Conservation (phyloP, 306 rosid species). For the Psophocarpus tetragonolobus region DNA sequence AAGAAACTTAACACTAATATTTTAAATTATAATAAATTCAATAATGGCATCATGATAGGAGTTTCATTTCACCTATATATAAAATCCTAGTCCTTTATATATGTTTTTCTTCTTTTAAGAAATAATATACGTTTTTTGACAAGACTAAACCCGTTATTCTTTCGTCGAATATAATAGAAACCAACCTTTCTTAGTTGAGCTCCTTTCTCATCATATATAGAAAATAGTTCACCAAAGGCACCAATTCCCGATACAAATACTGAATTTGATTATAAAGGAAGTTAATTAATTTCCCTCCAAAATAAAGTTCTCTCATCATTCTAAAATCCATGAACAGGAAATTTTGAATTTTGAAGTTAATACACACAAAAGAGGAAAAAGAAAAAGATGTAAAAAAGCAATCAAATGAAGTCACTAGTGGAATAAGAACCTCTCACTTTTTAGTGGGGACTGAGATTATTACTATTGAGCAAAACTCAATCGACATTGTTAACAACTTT, state of each 20-base stretch:
- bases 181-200: background rate
- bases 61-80: too few relatives aligned
- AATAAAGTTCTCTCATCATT: background rate
- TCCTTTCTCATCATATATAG: background rate
- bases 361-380: background rate
- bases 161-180: background rate
- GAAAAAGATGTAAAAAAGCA: background rate
- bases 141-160: too few relatives aligned
- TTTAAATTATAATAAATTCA: too few relatives aligned
- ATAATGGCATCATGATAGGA: too few relatives aligned
- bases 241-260: background rate
- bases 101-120: too few relatives aligned
- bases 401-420: too few relatives aligned
- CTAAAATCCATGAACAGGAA: background rate
- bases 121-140: too few relatives aligned
- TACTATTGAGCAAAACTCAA: background rate
- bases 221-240: background rate
- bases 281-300: conserved; percentile 38
- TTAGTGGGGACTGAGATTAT: background rate
- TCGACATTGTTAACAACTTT: background rate
- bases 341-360: conserved; percentile 7
- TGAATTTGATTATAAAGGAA: background rate
- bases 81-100: too few relatives aligned
- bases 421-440: conserved; percentile 13
- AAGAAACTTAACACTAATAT: too few relatives aligned